These are phyloP conservation scores for Chaetomiaceae sp. DNA, from an alignment of 2,329 filamentous ascomycete species.

Conservation along the genomic window DNA sequence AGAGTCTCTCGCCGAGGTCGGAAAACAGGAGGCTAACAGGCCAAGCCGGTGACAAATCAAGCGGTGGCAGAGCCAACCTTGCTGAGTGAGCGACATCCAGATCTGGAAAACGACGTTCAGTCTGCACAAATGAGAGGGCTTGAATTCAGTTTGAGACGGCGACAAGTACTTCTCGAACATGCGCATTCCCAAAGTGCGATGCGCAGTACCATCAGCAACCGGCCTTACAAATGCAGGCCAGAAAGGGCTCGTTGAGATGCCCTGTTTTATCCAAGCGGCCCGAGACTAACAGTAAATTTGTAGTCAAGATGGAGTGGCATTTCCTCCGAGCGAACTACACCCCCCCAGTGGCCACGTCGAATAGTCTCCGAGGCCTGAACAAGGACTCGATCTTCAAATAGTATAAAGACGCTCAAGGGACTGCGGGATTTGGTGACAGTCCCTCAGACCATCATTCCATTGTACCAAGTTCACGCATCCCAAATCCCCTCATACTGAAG, in stretches of 20 bases:
- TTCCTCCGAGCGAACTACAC: background rate
- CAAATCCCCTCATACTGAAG: too few relatives aligned
- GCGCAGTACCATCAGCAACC: background rate
- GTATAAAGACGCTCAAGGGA: too few relatives aligned
- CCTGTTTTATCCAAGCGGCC: background rate
- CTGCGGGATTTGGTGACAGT: too few relatives aligned
- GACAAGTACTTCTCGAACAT: background rate
- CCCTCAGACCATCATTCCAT: too few relatives aligned
- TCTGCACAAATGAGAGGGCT: background rate
- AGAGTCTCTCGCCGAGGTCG: too few relatives aligned
- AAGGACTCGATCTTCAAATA: background rate
- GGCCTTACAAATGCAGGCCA: background rate
- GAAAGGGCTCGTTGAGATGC: background rate
- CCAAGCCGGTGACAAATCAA: background rate
- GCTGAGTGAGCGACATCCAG: background rate
- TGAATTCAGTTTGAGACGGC: background rate
- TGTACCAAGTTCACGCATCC: too few relatives aligned
- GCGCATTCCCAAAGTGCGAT: too few relatives aligned
- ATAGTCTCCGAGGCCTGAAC: background rate
- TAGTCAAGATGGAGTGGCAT: background rate
- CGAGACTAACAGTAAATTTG: too few relatives aligned
- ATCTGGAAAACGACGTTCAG: background rate
- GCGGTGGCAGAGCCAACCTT: background rate
- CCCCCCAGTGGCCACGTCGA: background rate
- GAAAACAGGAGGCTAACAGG: too few relatives aligned